phyloP scores from a whole-genome alignment of 179 eudicot species.

The Vitellaria paradoxa region DNA sequence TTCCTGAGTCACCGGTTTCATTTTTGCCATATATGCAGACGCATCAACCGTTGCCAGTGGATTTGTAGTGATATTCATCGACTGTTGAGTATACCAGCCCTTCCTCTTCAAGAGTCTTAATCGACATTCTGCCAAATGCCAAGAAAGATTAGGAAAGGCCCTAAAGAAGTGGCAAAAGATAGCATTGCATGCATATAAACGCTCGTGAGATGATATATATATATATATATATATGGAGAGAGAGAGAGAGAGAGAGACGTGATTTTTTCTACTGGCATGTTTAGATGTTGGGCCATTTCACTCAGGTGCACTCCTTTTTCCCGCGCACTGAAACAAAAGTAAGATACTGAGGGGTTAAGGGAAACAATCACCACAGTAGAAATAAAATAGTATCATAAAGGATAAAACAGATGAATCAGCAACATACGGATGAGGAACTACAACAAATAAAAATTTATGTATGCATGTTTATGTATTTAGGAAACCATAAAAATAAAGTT shows the following conservation, averaged over 20 bases:
- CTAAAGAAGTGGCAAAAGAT: too few relatives aligned
- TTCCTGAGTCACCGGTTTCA: conserved; percentile 8
- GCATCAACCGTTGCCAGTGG: conserved; percentile 43
- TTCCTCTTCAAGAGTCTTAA: conserved; percentile 49
- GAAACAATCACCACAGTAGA: background rate
- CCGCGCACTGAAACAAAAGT: conserved; percentile 33
- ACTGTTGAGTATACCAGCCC: conserved; percentile 66
- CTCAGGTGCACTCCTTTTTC: conserved; percentile 55
- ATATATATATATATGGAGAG: background rate
- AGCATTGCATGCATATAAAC: background rate
- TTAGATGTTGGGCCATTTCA: conserved; percentile 47
- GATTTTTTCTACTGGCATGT: conserved; percentile 51
- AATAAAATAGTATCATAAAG: background rate
- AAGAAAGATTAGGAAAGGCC: background rate
- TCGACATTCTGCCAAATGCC: conserved; percentile 39
- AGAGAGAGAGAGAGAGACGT: conserved; percentile 31
- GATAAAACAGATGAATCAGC: background rate
- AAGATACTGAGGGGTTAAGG: conserved; percentile 4
- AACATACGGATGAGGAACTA: background rate
- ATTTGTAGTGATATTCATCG: conserved; percentile 64
- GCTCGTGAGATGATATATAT: background rate
- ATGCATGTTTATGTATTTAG: background rate
- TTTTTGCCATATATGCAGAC: background rate
- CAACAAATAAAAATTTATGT: background rate
- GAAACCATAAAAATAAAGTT: too few relatives aligned